phyloP scores from a whole-genome alignment of 177 flowering plant species.

The Vitis hybrid region DNA sequence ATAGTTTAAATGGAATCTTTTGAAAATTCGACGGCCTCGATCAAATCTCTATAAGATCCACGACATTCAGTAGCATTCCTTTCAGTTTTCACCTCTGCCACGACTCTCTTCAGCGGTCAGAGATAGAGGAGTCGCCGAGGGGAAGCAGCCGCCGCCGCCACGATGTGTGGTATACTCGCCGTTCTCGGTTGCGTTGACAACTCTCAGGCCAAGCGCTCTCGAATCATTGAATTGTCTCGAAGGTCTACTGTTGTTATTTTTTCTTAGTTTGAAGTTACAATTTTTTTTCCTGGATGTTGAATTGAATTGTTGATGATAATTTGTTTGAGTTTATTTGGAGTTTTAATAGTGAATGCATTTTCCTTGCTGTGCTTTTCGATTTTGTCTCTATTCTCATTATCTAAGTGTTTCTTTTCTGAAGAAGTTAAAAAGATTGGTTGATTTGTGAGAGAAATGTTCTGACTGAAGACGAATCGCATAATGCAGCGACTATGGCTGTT shows the following conservation, averaged over 20 bases:
- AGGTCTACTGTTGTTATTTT: constrained; percentile 29
- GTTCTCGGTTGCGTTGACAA: constrained; percentile 66
- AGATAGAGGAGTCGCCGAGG: not conserved
- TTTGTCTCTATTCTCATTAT: no score
- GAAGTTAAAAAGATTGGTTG: no score
- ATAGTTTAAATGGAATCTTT: constrained; percentile 6
- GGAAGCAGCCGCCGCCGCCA: constrained; percentile 5
- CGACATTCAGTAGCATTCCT: not conserved
- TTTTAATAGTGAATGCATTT: no score
- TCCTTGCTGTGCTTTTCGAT: no score
- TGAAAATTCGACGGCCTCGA: constrained; percentile 19
- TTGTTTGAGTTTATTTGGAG: no score
- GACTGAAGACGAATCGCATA: no score
- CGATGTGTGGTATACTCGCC: constrained; percentile 91
- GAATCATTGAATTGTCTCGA: constrained; percentile 79
- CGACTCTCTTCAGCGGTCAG: not conserved
- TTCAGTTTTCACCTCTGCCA: not conserved
- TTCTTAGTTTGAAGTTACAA: not conserved
- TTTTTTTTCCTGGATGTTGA: not conserved
- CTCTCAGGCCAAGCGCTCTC: constrained; percentile 74
- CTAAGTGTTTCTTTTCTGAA: no score
- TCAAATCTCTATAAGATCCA: not conserved
- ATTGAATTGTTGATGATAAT: not conserved
- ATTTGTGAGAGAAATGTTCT: no score
- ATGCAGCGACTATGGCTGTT: no score